These are phyloP conservation scores for Hypoxylon rickii DNA, from an alignment of 495 filamentous ascomycete species.

Conservation along the genomic window DNA sequence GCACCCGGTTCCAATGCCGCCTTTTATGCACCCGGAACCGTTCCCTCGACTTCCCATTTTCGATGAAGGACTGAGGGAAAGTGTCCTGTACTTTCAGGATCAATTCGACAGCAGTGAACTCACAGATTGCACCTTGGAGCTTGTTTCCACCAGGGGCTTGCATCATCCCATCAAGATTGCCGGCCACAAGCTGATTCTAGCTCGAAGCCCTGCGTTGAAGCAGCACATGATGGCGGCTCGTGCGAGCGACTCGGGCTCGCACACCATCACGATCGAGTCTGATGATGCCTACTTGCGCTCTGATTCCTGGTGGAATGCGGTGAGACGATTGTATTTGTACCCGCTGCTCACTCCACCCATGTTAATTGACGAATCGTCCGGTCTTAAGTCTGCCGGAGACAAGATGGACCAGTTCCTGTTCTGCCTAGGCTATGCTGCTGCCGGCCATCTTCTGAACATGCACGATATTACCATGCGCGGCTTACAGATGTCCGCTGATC, in stretches of 20 bases:
- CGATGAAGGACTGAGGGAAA: slow-evolving; percentile 41
- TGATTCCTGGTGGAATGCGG: slow-evolving; percentile 51
- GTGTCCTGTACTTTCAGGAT: slow-evolving; percentile 43
- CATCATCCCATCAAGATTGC: slow-evolving; percentile 45
- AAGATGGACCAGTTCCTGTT: slow-evolving; percentile 49
- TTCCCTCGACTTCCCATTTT: slow-evolving; percentile 20
- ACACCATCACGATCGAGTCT: slow-evolving; percentile 48
- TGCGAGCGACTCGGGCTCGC: slow-evolving; percentile 32
- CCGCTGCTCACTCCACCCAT: slow-evolving; percentile 40
- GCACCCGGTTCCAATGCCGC: too few relatives aligned
- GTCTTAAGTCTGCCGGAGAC: slow-evolving; percentile 35
- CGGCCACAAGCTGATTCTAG: slow-evolving; percentile 58
- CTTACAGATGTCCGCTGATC: slow-evolving; percentile 49
- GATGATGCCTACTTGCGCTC: slow-evolving; percentile 54
- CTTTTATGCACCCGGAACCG: slow-evolving; percentile 27
- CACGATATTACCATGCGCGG: slow-evolving; percentile 48
- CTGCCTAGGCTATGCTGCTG: slow-evolving; percentile 57
- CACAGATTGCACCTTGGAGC: slow-evolving; percentile 55
- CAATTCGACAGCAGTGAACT: slow-evolving; percentile 48
- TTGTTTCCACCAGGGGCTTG: slow-evolving; percentile 45
- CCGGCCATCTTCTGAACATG: slow-evolving; percentile 55
- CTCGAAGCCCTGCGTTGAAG: slow-evolving; percentile 53
- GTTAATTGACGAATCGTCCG: slow-evolving; percentile 16
- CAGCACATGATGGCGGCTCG: slow-evolving; percentile 36
- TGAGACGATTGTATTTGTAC: slow-evolving; percentile 56